Evolutionary conservation across 176 grass and related monocot species (phyloP).

Genomic region (Poa pratensis): DNA sequence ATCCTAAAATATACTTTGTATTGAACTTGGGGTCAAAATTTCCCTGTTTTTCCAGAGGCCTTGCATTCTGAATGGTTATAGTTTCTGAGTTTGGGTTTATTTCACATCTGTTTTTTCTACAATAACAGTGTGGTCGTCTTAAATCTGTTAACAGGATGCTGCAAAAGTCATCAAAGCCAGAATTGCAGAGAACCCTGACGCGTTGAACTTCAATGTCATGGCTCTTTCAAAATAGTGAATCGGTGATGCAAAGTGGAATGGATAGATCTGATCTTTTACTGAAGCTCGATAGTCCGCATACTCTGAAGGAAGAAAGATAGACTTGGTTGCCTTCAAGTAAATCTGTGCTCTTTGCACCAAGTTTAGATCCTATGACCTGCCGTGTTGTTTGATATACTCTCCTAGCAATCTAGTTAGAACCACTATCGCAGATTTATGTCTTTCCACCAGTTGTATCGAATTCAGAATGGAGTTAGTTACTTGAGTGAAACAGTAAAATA

Average conservation of each 20-base stretch:
- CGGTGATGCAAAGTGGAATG: constrained; percentile 1
- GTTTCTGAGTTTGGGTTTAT: neutral
- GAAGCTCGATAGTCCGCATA: neutral
- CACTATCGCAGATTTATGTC: neutral
- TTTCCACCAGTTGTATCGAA: neutral
- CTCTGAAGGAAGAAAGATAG: neutral
- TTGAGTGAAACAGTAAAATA: neutral
- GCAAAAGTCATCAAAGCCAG: constrained; percentile 70
- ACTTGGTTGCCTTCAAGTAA: constrained; percentile 17
- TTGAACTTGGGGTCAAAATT: neutral
- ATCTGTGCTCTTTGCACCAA: neutral
- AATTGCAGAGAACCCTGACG: constrained; percentile 62
- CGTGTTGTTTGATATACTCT: constrained; percentile 14
- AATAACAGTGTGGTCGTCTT: neutral
- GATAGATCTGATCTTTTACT: neutral
- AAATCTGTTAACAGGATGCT: constrained; percentile 56
- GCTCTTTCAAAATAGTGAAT: constrained; percentile 60
- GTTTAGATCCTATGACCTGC: neutral
- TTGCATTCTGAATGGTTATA: constrained; percentile 39
- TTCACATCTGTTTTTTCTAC: neutral
- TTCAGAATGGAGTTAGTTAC: neutral
- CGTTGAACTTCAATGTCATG: constrained; percentile 85
- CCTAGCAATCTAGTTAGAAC: neutral
- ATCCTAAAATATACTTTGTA: neutral
- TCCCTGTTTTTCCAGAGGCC: constrained; percentile 29